Conservation (phyloP, 2,329 filamentous ascomycete species). For the Ophiocordyceps unilateralis region DNA sequence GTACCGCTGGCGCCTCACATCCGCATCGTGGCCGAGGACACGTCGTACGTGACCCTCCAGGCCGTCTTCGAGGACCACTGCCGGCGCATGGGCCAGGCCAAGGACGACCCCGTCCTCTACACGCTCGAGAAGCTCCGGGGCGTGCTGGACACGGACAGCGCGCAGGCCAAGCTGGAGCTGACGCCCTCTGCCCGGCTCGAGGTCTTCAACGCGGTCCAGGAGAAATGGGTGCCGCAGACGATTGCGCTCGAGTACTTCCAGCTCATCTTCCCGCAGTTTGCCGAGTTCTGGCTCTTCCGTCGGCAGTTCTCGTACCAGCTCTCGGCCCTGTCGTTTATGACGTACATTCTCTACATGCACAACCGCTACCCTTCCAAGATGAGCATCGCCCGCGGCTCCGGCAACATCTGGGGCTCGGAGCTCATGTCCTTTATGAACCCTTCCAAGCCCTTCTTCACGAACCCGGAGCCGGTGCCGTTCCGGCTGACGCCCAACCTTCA, state of each 20-base stretch:
- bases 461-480: conserved; percentile 92
- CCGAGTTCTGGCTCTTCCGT: conserved; percentile 97
- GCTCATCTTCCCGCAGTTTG: conserved; percentile 68
- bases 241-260: conserved; percentile 83
- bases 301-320: conserved; percentile 94
- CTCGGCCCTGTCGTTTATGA: conserved; percentile 92
- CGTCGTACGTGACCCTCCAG: conserved; percentile 85
- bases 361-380: conserved; percentile 93
- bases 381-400: conserved; percentile 70
- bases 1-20: conserved; percentile 90
- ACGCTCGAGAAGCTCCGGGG: conserved; percentile 86
- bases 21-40: conserved; percentile 86
- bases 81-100: conserved; percentile 66
- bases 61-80: conserved; percentile 95
- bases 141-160: conserved; percentile 50
- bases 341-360: conserved; percentile 94
- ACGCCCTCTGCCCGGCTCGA: conserved; percentile 61
- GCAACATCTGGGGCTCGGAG: conserved; percentile 93
- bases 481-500: conserved; percentile 92
- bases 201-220: conserved; percentile 86
- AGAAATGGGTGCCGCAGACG: conserved; percentile 75
- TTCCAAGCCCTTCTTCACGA: conserved; percentile 78
- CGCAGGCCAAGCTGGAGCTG: conserved; percentile 51
- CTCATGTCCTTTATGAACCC: conserved; percentile 79
- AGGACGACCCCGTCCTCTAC: conserved; percentile 89